Base-by-base conservation (phyloP, 2,329 filamentous ascomycete species). In the Chaetomium sp. region DNA sequence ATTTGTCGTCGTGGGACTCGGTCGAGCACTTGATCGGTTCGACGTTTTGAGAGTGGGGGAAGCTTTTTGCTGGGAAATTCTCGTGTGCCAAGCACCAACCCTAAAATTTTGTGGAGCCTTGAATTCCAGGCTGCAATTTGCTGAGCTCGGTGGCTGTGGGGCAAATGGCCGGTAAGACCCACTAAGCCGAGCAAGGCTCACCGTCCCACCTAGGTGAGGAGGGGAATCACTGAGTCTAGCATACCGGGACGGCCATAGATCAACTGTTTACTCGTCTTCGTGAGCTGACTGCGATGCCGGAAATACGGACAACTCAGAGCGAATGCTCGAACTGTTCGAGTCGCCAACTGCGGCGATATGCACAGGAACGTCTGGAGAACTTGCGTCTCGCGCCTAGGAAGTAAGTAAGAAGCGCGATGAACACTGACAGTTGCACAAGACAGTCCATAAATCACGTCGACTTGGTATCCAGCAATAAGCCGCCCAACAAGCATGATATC, bases 11-110 rank as follows among this genome's bases (percentile, higher is more conserved):
- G 70, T 69, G 65, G 64, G 69, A 68, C 65, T 68, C 66, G 65
- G 62, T 69, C 66, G 68, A 64, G 65, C 59, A 60, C 35, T 68
- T 59, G 54, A 29, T 64, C 63, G 60, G 58, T 62, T 65, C 65
- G 67, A 64, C 62, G 62, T 55, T 66, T 67, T 70, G 67, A 47
- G 53, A 54, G 64, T 66, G 67, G 63, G 70, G 69, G 70, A 62
- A 70, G 67, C 67, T 70, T 70, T 72, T 72, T 68, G 66, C 67
- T 64, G 45, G 63, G 63, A 71, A 71, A 69, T 72, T 70, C 60
- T 66, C 29, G 70, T 72, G 70, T 61, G 70, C 69, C 66, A 68
- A 66, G 68, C 63, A 56, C 50, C 65, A 71, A 69, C 70, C 70
- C 70, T 71, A 71, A 72, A 65, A 50, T 57, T 61, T 42, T 61